Evolutionary conservation across 441 rosid genomes (phyloP), one percentile per base, ranked within the genome.

Genomic region (Populus hybrid): DNA sequence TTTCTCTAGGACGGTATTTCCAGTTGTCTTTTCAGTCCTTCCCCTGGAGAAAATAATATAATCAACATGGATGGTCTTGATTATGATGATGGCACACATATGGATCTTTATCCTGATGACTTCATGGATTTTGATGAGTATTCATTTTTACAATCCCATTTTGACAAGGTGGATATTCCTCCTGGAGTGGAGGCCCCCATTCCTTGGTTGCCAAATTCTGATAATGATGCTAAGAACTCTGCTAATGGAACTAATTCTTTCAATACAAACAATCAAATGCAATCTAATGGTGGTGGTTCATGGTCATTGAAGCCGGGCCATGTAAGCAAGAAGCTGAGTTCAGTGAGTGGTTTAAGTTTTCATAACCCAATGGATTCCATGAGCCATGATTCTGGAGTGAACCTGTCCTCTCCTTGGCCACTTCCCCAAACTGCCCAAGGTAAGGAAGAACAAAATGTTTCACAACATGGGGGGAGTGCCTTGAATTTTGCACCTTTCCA

Each of bases 151-250:
- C 98, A 93, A 89, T 86, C 90, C 16, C 87, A 88, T 80, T 91
- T 89, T 36, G 96, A 93, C 84, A 79, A 77, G 71, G 88, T 86
- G 77, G 88, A 91, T 80, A 75, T 93, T 71, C 96, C 97, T 76
- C 76, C 98, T 80, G 98, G 89, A 40, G 96, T 95, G 72, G 97
- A 95, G 86, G 91, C 88, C 34, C 40, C 93, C 4, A 76, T 95
- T 77, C 92, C 94, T 32, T 87, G 89, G 90, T 86, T 90, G 76
- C 71, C 87, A 5, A 80, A 78, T 80, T 82, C 85, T 35, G 18
- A 75, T 71, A 77, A 78, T n/a, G 50, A 83, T 70, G 76, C 77
- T 69, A 32, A 80, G 69, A 80, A 80, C 14, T 63, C 77, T 11
- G 74, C 65, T 74, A 77, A 74, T 66, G 85, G 77, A 76, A 84